A percentile compares a stretch with the other conserved stretches of the same genome.
phyloP scores from a whole-genome alignment of 345 rosid genomes.

The Eucalyptus curtisii region DNA sequence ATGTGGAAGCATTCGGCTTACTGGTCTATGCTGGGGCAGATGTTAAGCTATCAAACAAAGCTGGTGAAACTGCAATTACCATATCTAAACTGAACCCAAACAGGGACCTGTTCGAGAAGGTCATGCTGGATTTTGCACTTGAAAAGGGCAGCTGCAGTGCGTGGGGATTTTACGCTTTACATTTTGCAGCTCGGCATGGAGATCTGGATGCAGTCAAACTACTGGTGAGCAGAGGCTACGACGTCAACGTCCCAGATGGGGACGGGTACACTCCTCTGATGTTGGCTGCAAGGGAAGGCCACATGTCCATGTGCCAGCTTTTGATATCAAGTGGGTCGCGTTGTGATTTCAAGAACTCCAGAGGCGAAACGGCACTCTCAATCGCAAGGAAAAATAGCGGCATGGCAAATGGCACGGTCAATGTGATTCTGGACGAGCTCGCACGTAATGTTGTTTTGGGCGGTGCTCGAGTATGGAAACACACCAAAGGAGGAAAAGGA shows the following conservation, averaged over 20 bases:
- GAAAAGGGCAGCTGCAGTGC: conserved; percentile 66
- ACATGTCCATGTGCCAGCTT: conserved; percentile 44
- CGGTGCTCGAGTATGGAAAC: conserved; percentile 55
- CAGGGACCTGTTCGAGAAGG: conserved; percentile 71
- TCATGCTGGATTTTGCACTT: conserved; percentile 85
- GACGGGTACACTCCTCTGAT: conserved; percentile 92
- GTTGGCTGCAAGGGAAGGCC: conserved; percentile 88
- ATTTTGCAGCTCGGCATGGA: conserved; percentile 91
- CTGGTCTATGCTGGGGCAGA: conserved; percentile 86
- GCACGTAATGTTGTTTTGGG: conserved; percentile 44
- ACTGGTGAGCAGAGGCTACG: conserved; percentile 53
- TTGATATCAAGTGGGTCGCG: conserved; percentile 54
- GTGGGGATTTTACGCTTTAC: conserved; percentile 84
- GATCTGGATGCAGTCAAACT: conserved; percentile 62
- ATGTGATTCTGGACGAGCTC: conserved; percentile 55
- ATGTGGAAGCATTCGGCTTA: conserved; percentile 61
- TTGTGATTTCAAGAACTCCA: conserved; percentile 38
- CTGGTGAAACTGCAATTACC: conserved; percentile 65
- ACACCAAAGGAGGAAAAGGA: conserved; percentile 83
- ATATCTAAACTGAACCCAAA: conserved; percentile 51
- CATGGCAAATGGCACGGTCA: conserved; percentile 24
- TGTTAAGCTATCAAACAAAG: conserved; percentile 61
- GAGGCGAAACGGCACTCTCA: conserved; percentile 63
- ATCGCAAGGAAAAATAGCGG: conserved; percentile 24
- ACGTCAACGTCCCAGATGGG: conserved; percentile 58